Evolutionary conservation across 2,329 filamentous ascomycete species (phyloP), one percentile per base, ranked within the genome.

Genomic region (Zalaria sp.): DNA sequence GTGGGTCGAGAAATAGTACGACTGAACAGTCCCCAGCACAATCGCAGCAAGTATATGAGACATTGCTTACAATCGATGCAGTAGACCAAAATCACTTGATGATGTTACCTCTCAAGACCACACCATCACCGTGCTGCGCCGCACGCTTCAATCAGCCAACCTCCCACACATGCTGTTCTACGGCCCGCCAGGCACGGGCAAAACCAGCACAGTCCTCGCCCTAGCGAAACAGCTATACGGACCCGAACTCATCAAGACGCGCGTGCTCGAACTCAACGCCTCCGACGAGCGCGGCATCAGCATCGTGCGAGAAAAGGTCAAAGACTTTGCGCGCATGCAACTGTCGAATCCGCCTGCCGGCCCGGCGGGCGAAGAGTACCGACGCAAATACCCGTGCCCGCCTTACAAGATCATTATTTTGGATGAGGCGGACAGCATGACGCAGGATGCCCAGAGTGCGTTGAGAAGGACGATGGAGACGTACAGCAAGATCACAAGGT

Each of bases 121-220:
- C 64, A 96, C 91, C 5, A 83, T 94, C 43, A 87, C 83, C 42
- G 82, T 96, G 51, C 79, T 99, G 35, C 83, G 89, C 59, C 77
- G 91, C 53, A 96, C 87, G 27, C 72, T 98, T 25, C 88, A 96
- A 71, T 87, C 89, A 54, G 86, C 88, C 48, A 98, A 98, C 77
- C 81, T 98, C 34, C 91, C 91, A 3, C 93, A 99, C 64, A 95
- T 98, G 86, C 83, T 99, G 55, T 96, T 96, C 72, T 98, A 98
- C 59, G 91, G 91, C 3, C 91, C 93, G 0, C 93, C 91, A 0
- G 91, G 91, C 35, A 98, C 91, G 0, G 91, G 91, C 52, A 99
- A 99, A 68, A 99, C 91, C 1, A 94, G 86, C 2, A 98, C 93
- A 0, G 87, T 99, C 53, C 83, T 99, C 49, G 93, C 93, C 2